Percentiles rank a stretch among this genome's conserved stretches.
phyloP scores from a whole-genome alignment of 2,329 filamentous ascomycete species.

The Talaromyces piceae region DNA sequence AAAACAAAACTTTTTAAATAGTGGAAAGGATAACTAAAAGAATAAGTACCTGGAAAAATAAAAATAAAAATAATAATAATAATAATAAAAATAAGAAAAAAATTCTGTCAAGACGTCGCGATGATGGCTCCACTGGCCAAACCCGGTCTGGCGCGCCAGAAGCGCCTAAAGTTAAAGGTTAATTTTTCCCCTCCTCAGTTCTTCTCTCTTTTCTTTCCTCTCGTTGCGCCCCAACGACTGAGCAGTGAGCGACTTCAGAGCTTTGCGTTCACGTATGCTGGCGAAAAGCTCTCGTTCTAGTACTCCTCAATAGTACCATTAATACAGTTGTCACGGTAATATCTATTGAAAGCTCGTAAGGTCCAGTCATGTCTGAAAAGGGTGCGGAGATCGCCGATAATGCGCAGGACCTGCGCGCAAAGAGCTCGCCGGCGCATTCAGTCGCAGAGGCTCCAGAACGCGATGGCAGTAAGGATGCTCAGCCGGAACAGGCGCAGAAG shows the following conservation, averaged over 20 bases:
- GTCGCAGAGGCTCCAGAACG: constrained; percentile 4
- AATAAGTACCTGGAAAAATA: too few species aligned
- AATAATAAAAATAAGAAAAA: background rate
- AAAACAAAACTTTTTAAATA: too few species aligned
- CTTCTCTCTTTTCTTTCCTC: background rate
- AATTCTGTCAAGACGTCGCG: background rate
- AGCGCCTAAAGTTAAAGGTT: background rate
- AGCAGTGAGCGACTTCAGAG: constrained; percentile 48
- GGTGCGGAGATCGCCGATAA: constrained; percentile 2
- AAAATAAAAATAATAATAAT: background rate
- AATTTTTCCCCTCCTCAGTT: background rate
- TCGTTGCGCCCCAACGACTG: constrained; percentile 5
- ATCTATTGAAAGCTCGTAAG: too few species aligned
- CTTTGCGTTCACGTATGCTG: constrained; percentile 47
- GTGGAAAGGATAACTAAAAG: too few species aligned
- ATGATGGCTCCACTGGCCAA: background rate
- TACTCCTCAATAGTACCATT: constrained; percentile 14
- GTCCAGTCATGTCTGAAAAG: too few species aligned
- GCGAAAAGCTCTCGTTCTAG: constrained; percentile 39
- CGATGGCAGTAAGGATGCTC: background rate
- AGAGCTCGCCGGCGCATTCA: constrained; percentile 1
- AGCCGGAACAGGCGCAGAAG: constrained; percentile 5
- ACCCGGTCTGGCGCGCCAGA: background rate
- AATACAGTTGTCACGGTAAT: constrained; percentile 18
- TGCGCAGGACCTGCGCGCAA: constrained; percentile 3